Evolutionary conservation across 225 moss, liverwort and hornwort species (phyloP), one percentile per base, ranked within the genome.

Genomic region (Antitrichia curtipendula): DNA sequence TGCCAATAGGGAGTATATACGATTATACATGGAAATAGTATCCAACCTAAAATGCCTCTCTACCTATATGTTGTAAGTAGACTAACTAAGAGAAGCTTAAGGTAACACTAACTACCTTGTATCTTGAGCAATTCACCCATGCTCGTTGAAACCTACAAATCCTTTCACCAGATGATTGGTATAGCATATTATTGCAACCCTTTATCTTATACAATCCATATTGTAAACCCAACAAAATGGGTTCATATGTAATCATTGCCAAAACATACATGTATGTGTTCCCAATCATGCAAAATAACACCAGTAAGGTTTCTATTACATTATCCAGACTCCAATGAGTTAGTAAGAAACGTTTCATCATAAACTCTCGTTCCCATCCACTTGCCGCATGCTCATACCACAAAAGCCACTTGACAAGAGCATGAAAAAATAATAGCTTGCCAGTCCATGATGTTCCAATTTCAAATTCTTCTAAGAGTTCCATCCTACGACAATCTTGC

Each of bases 341-440:
- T 1, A 9, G 4, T 16, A 45, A 45, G 6, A 72, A 16, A 28
- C 4, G 29, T 29, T 29, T 29, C 7, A 47, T 45, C 10, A 45
- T 29, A 11, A 73, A 45, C 4, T 27, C 7, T 18, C 6, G 10
- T 43, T 7, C 11, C 29, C 29, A 10, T 43, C 18, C 11, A 73
- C 2, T 1, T 18, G 0, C 16, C 0, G 2, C 17, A 28, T 73
- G 18, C 7, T 70, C 70, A 21, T 25, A 15, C 24, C 25, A 25
- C 15, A 70, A 69, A 69, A 41, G 0, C 14, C 14, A 70, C 15
- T 8, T 70, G 1, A 25, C 14, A 15, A 70, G 41, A 70, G 40
- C 4, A 7, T 38, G 7, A 13, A 23, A n/a, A 70, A 41, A 41
- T 3, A 41, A 40, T 3, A 70, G 15, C 3, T 8, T 70, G 0